Percentiles rank a stretch among this genome's conserved stretches.
phyloP scores from a whole-genome alignment of 345 rosid genomes.

The Corchorus olitorius region DNA sequence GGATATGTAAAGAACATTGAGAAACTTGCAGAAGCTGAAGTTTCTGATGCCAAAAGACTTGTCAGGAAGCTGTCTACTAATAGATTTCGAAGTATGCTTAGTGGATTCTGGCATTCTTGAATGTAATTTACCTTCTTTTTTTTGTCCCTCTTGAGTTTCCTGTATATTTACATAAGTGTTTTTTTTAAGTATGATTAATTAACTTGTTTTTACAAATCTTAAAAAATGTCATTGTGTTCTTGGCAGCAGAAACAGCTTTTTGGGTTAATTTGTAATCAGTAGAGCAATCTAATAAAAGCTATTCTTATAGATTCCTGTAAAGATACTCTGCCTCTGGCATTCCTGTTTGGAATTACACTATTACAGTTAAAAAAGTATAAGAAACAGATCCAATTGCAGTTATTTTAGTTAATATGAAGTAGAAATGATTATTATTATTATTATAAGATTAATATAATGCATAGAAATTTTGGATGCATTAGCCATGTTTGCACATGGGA shows the following conservation, averaged over 20 bases:
- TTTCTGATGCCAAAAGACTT: conserved; percentile 78
- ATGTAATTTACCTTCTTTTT: conserved; percentile 20
- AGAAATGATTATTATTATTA: not conserved
- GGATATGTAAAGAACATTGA: conserved; percentile 80
- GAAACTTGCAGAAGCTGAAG: conserved; percentile 85
- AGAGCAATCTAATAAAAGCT: conserved; percentile 32
- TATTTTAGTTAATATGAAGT: conserved; percentile 8
- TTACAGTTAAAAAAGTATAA: not conserved
- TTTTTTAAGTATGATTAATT: conserved; percentile 25
- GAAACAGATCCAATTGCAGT: conserved; percentile 21
- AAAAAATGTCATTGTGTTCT: conserved; percentile 15
- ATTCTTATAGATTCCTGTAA: conserved; percentile 29
- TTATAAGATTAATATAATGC: not conserved
- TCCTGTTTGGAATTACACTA: conserved; percentile 15
- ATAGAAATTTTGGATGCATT: conserved; percentile 34
- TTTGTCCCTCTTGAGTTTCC: not conserved
- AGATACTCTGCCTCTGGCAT: conserved; percentile 24
- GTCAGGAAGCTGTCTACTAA: conserved; percentile 73
- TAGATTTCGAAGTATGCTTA: conserved; percentile 66
- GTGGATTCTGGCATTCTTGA: conserved; percentile 81
- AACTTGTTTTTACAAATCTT: conserved; percentile 17
- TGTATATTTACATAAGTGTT: conserved; percentile 46
- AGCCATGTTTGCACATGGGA: conserved; percentile 47
- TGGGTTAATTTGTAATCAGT: conserved; percentile 37
- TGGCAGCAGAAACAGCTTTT: conserved; percentile 29